These are phyloP conservation scores for Miscanthus sacchariflorus DNA, from an alignment of 202 grass and related monocot species.

Conservation along the genomic window DNA sequence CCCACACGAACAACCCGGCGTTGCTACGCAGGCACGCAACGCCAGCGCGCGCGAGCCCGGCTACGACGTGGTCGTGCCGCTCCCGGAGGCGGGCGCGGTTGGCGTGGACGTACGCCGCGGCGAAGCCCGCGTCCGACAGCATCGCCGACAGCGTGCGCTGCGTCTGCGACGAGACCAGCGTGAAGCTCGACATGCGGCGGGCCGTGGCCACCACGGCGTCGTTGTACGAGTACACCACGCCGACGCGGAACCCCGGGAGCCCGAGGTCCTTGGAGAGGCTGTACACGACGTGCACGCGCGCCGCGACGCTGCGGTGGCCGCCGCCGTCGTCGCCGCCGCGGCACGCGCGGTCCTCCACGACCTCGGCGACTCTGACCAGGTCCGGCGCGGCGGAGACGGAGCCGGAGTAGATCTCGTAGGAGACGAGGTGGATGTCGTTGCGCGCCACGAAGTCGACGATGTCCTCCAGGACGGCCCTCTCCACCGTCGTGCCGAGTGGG, in stretches of 20 bases:
- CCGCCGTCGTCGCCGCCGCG: no score
- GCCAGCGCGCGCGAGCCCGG: constrained; percentile 36
- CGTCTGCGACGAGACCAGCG: constrained; percentile 91
- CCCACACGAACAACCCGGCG: constrained; percentile 74
- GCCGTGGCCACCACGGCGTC: constrained; percentile 61
- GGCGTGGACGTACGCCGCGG: constrained; percentile 59
- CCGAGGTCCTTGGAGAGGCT: constrained; percentile 54
- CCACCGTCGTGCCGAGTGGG: no score
- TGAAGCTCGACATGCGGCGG: constrained; percentile 80
- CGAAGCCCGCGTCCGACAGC: constrained; percentile 68
- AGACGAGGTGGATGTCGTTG: no score
- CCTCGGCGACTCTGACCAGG: no score
- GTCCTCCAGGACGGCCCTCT: no score
- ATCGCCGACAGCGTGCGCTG: constrained; percentile 67
- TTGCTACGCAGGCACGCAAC: constrained; percentile 65
- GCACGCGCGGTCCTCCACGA: no score
- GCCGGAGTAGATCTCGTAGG: no score
- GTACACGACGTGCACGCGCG: no score
- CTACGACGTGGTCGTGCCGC: constrained; percentile 65
- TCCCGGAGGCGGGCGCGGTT: constrained; percentile 63
- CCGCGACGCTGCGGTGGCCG: no score
- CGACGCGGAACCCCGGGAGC: constrained; percentile 66
- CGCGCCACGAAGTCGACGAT: no score
- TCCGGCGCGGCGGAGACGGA: no score
- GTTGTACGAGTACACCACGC: constrained; percentile 66